A percentile compares a stretch with the other conserved stretches of the same genome.
Evolutionary conservation across 495 filamentous ascomycete genomes (phyloP).

Genomic region (Penicillium macrosclerotiorum): DNA sequence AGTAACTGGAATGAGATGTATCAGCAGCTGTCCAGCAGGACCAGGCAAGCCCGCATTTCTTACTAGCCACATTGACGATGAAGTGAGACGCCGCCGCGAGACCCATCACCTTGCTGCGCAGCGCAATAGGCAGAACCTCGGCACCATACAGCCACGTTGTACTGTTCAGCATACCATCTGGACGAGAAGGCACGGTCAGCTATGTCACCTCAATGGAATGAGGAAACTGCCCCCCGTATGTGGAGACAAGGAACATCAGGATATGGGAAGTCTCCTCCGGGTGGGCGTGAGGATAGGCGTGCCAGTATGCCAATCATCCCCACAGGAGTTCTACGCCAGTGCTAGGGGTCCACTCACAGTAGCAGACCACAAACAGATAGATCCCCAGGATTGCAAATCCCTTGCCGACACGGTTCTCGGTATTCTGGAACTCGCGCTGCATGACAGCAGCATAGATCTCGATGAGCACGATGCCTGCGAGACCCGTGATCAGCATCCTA

Average conservation of each 20-base stretch:
- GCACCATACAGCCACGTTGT: conserved; percentile 62
- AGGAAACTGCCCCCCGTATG: too few relatives aligned
- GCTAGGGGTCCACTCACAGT: conserved; percentile 38
- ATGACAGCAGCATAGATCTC: conserved; percentile 61
- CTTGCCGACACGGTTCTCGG: conserved; percentile 53
- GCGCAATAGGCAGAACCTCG: conserved; percentile 54
- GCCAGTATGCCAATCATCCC: too few relatives aligned
- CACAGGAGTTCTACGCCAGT: neutral
- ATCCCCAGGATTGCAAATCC: conserved; percentile 61
- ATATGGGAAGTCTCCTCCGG: too few relatives aligned
- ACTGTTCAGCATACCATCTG: conserved; percentile 58
- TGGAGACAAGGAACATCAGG: too few relatives aligned
- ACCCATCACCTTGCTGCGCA: conserved; percentile 60
- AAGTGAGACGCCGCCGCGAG: conserved; percentile 56
- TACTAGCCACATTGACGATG: conserved; percentile 55
- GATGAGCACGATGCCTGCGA: conserved; percentile 48
- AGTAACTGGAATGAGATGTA: conserved; percentile 36
- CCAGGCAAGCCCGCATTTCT: too few relatives aligned
- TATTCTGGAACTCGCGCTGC: conserved; percentile 55
- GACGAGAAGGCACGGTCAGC: neutral
- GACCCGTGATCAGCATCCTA: conserved; percentile 54
- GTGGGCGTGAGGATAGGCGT: too few relatives aligned
- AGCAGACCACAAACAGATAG: conserved; percentile 56
- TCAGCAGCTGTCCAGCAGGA: neutral
- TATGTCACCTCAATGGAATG: too few relatives aligned